Conservation (phyloP, 306 rosid species). For the Cucurbita ficifolia region DNA sequence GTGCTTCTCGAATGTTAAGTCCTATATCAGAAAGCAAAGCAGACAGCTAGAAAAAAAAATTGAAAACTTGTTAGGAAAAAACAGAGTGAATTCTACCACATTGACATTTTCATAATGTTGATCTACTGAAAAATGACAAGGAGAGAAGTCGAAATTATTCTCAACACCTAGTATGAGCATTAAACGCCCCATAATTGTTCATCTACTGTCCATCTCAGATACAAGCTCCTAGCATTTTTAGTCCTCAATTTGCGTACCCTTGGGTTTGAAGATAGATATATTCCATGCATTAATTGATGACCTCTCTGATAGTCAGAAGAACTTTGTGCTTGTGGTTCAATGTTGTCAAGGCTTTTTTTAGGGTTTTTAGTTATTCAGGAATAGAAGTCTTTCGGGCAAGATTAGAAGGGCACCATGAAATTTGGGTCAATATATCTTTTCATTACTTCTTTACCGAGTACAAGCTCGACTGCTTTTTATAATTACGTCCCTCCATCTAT, state of each 20-base stretch:
- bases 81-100: neutral
- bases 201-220: neutral
- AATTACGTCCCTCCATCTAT: neutral
- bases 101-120: neutral
- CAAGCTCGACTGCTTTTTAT: neutral
- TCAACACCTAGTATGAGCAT: neutral
- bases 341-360: neutral
- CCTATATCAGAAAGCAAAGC: constrained; percentile 52
- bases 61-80: constrained; percentile 17
- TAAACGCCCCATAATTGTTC: neutral
- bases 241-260: neutral
- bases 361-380: neutral
- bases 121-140: neutral
- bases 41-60: constrained; percentile 35
- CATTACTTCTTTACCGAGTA: neutral
- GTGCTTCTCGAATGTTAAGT: constrained; percentile 57
- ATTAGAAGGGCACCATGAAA: neutral
- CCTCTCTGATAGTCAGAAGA: neutral
- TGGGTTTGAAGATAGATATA: neutral
- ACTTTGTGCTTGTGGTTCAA: neutral
- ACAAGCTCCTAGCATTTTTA: neutral
- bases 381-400: neutral
- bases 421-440: neutral
- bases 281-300: neutral
- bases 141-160: neutral